These are phyloP conservation scores for Cryptococcus maquisensis DNA, from an alignment of 1,284 basidiomycete genomes.

Conservation along the genomic window DNA sequence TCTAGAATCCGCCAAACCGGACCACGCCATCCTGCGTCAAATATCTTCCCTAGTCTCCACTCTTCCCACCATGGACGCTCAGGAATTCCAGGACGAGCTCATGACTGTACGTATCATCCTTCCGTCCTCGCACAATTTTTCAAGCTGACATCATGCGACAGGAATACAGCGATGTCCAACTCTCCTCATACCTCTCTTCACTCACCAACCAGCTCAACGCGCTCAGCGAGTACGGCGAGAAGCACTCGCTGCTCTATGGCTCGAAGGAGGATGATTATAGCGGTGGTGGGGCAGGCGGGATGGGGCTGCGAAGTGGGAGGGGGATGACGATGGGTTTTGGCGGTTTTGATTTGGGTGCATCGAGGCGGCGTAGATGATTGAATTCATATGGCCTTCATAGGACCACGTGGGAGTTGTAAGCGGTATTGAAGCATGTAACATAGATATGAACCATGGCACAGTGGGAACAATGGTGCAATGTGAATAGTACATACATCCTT, in stretches of 20 bases:
- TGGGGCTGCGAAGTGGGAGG: neutral
- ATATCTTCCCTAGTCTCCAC: constrained; percentile 79
- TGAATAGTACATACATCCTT: too few species aligned
- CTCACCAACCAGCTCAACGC: constrained; percentile 82
- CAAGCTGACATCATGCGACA: constrained; percentile 39
- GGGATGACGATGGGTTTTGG: neutral
- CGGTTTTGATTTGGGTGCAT: neutral
- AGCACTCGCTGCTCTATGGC: constrained; percentile 19
- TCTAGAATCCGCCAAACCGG: constrained; percentile 62
- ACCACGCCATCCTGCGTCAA: constrained; percentile 76
- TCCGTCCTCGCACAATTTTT: neutral
- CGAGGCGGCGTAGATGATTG: too few species aligned
- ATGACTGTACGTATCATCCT: constrained; percentile 59
- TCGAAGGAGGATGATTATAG: constrained; percentile 2
- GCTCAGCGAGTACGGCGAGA: constrained; percentile 64
- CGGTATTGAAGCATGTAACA: too few species aligned
- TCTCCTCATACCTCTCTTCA: constrained; percentile 81
- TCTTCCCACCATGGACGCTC: constrained; percentile 75
- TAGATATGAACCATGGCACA: too few species aligned
- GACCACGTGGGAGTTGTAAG: too few species aligned
- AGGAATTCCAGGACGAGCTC: constrained; percentile 75
- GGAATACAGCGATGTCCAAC: constrained; percentile 94
- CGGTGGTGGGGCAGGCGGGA: neutral
- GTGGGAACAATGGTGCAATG: too few species aligned
- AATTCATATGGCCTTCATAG: too few species aligned